These are phyloP conservation scores for Cercis canadensis DNA, from an alignment of 306 rosid genomes.

Conservation along the genomic window DNA sequence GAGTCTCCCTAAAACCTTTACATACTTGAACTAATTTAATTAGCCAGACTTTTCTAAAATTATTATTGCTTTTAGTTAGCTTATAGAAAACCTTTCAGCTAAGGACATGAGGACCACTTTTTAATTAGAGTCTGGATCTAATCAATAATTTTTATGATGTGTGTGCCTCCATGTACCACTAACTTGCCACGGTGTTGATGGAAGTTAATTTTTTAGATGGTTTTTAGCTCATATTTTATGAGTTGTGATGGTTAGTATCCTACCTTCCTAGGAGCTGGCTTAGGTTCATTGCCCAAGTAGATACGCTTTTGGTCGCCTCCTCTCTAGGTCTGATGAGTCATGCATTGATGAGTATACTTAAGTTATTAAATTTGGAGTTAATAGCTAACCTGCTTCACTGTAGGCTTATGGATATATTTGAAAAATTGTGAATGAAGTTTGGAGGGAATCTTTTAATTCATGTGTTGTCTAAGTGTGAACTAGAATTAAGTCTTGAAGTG, in stretches of 20 bases:
- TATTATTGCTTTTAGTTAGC: no score
- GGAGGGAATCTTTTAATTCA: not conserved
- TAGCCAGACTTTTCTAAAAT: no score
- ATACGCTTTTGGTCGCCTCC: no score
- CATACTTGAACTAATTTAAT: no score
- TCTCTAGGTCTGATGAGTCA: not conserved
- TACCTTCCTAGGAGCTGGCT: slow-evolving; percentile 6
- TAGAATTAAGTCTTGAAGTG: slow-evolving; percentile 3
- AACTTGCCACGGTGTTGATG: no score
- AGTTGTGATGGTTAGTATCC: not conserved
- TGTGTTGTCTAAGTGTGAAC: slow-evolving; percentile 19
- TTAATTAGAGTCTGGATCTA: no score
- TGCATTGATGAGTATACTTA: not conserved
- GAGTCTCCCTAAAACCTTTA: no score
- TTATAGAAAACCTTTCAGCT: no score
- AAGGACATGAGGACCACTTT: no score
- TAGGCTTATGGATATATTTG: not conserved
- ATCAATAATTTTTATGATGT: no score
- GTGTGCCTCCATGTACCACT: no score
- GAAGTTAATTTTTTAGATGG: no score
- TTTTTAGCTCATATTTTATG: slow-evolving; percentile 4
- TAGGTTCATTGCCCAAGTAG: not conserved
- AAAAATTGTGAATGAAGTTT: slow-evolving; percentile 1
- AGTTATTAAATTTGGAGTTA: not conserved
- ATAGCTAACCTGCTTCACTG: not conserved